Conservation (phyloP, 2,329 filamentous ascomycete genomes). For the Cladosporium sp. region DNA sequence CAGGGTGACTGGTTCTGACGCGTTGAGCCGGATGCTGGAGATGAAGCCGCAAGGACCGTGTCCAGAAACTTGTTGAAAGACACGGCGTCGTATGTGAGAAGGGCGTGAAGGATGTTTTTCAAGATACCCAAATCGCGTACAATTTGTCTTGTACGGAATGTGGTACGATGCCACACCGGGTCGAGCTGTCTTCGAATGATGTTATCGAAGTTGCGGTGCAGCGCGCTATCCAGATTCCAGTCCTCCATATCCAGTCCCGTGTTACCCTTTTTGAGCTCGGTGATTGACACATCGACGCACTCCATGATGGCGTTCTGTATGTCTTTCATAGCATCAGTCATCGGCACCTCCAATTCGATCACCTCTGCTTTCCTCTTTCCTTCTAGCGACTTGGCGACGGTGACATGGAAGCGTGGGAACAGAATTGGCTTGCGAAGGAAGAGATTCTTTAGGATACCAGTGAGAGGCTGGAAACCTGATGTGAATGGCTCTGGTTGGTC, state of each 20-base stretch:
- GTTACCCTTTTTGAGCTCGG: slow-evolving; percentile 88
- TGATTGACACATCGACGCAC: slow-evolving; percentile 91
- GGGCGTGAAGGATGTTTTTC: slow-evolving; percentile 71
- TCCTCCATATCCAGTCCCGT: slow-evolving; percentile 90
- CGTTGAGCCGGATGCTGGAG: slow-evolving; percentile 80
- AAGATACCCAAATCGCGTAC: slow-evolving; percentile 83
- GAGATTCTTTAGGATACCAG: slow-evolving; percentile 86
- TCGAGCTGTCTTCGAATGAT: slow-evolving; percentile 86
- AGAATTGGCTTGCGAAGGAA: slow-evolving; percentile 84
- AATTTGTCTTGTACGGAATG: slow-evolving; percentile 91
- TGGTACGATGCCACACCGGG: slow-evolving; percentile 95
- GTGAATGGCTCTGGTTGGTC: slow-evolving; percentile 90
- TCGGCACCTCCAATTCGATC: slow-evolving; percentile 91
- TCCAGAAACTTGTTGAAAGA: slow-evolving; percentile 91
- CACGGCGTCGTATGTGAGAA: slow-evolving; percentile 84
- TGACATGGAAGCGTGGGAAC: slow-evolving; percentile 90
- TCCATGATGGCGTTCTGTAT: slow-evolving; percentile 95
- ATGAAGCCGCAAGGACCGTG: slow-evolving; percentile 86
- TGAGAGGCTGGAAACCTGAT: slow-evolving; percentile 78
- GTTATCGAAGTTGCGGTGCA: slow-evolving; percentile 88
- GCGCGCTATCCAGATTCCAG: slow-evolving; percentile 89
- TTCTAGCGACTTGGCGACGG: slow-evolving; percentile 83
- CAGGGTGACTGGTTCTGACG: slow-evolving; percentile 88
- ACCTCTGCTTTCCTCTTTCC: slow-evolving; percentile 92
- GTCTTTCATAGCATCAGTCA: slow-evolving; percentile 89